Percentiles rank a stretch among this genome's conserved stretches.
Conservation (phyloP, 176 grass and related monocot genomes). For the Hyparrhenia diplandra region DNA sequence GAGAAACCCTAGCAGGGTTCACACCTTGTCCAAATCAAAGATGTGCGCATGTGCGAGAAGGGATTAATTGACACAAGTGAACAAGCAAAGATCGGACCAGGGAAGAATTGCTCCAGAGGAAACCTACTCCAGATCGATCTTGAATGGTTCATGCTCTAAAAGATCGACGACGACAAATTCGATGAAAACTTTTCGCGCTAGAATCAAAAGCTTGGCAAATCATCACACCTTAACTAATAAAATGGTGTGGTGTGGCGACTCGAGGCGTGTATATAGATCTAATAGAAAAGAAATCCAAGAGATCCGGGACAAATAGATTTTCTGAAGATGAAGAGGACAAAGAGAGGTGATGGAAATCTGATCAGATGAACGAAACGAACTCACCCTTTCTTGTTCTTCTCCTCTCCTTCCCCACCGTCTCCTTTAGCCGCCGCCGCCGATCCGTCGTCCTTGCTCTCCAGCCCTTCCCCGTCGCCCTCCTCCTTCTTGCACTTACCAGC, state of each 20-base stretch:
- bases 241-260: no score
- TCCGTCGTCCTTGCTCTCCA: conserved; percentile 27
- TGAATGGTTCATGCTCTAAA: background rate
- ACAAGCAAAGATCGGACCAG: background rate
- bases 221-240: background rate
- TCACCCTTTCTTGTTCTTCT: conserved; percentile 79
- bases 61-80: background rate
- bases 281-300: background rate
- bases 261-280: no score
- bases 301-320: background rate
- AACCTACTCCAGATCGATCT: conserved; percentile 19
- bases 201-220: background rate
- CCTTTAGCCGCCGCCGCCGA: conserved; percentile 8
- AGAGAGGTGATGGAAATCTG: conserved; percentile 5
- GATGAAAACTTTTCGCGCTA: background rate
- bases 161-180: background rate
- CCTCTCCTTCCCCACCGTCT: conserved; percentile 37
- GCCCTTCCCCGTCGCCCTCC: conserved; percentile 21
- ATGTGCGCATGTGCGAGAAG: background rate
- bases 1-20: conserved; percentile 51
- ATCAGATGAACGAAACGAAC: conserved; percentile 5
- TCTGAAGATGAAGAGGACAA: no score
- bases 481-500: conserved; percentile 47
- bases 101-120: background rate
- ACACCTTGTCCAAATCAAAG: conserved; percentile 30